Percentiles rank a stretch among this genome's conserved stretches.
phyloP scores from a whole-genome alignment of 306 rosid species.

The Betula pendula region DNA sequence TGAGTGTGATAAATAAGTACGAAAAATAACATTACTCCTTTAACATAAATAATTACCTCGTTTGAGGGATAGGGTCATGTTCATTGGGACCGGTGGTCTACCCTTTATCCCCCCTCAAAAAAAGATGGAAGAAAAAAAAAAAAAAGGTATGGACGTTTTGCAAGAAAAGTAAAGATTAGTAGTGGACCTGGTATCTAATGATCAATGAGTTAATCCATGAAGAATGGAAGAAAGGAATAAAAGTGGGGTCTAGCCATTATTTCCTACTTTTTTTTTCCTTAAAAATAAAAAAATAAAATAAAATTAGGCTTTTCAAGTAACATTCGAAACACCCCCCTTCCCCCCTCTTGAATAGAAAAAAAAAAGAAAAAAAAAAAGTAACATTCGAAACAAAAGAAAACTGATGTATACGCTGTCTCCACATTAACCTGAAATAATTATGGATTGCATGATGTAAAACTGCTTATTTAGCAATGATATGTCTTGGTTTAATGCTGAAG shows the following conservation, averaged over 20 bases:
- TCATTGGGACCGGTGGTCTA: not conserved
- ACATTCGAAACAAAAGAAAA: not conserved
- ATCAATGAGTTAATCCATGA: not conserved
- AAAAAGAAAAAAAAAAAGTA: no score
- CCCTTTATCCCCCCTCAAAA: not conserved
- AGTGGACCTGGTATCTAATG: not conserved
- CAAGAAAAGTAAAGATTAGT: not conserved
- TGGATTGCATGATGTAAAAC: not conserved
- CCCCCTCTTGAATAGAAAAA: no score
- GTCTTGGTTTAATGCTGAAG: not conserved
- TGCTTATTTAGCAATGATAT: not conserved
- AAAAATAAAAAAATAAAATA: no score
- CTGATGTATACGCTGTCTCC: not conserved
- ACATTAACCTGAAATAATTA: not conserved
- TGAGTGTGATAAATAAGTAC: no score
- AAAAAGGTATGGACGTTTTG: not conserved
- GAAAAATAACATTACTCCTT: no score
- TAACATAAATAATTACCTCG: not conserved
- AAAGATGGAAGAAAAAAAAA: no score
- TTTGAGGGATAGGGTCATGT: not conserved
- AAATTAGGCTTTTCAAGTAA: no score
- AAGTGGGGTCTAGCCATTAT: slow-evolving; percentile 1
- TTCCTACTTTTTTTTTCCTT: not conserved
- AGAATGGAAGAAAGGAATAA: slow-evolving; percentile 10
- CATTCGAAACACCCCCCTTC: no score